Base-by-base conservation (phyloP, 176 grass and related monocot species). In the Musa itinerans region DNA sequence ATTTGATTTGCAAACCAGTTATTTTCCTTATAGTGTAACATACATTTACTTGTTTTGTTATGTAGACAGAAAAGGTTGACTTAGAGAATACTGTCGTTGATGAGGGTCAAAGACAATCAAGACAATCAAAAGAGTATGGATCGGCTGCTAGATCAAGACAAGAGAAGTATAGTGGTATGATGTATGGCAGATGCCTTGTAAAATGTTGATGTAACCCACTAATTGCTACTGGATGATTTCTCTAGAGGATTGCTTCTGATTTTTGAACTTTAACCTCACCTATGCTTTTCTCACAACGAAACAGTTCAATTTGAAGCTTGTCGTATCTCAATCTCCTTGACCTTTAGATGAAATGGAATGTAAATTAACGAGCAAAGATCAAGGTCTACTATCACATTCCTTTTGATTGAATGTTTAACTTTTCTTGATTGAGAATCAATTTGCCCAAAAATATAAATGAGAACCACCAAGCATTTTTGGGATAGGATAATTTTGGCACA, bases 41-140 rank as follows among this genome's bases (percentile, higher is more conserved):
- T 76, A 11, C 80, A 51, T 81, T 53, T 86, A 65, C 76, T 74
- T 86, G 65, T 65, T 80, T 94, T 86, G 34, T 74, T 64, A 13
- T 94, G 65, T 89, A 99, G 96, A 94, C 96, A 89, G 96, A 99
- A 92, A 99, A 99, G 74, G 96, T 99, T 2, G 96, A 99, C 85
- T 88, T 99, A 88, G 96, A 99, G 96, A 99, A 99, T 81, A 99
- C 96, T 53, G 86, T 99, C 27, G 96, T 99, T 0, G 91, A 99
- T 64, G 96, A 99, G 83, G 95, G 91, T 83, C 94, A 98, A 86
- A 93, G 94, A 82, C 88, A 89, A 68, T 92, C 90, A 52, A 94
- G 94, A 82, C 88, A 89, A 72, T 92, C 90, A 52, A 94, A 95
- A 82, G 91, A 95, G 81, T 81, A 92, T 78, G 96, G 86, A 54